Evolutionary conservation across 2,329 filamentous ascomycete species (phyloP), one percentile per base, ranked within the genome.

Genomic region (Monosporascus ibericus): DNA sequence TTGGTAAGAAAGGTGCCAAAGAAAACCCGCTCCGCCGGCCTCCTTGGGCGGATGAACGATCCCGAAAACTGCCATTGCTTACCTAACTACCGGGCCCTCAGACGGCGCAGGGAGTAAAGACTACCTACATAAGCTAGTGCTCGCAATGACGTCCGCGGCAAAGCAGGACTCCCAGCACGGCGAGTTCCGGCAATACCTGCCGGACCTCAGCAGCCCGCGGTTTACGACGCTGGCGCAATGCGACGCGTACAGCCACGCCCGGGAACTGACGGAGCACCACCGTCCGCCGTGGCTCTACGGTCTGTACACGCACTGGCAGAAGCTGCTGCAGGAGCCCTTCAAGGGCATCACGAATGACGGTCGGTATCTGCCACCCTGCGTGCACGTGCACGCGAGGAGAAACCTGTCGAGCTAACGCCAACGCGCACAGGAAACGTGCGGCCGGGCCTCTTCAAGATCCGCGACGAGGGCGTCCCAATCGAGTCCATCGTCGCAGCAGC

Each of bases 281-380:
- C 70, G 73, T 14, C 86, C 86, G 0, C 85, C 86, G 1, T 89
- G 86, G 86, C 70, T 90, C 17, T 77, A 86, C 59, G 79, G 72
- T 0, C 66, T 87, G 22, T 85, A 81, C 52, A 64, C 74, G 55
- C 79, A 84, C 63, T 86, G 83, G 82, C 65, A 72, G 48, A 71
- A 77, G 36, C 65, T 86, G 8, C 70, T 84, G 25, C 70, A 81
- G 51, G 85, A 89, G 68, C 86, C 87, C 0, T 90, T 82, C 65
- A 83, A 80, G 61, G 87, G 87, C 24, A 73, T 91, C 20, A 90
- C 87, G 0, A 82, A 69, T 11, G 84, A 90, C 57, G 87, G 86
- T 77, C 69, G 27, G 69, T 58, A 25, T 24, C 17, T 36, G n/a
- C 9, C 25, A 4, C 6, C 24, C 24, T 2, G 22, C n/a, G 5